phyloP scores from a whole-genome alignment of 495 filamentous ascomycete genomes.

The Penicillium samsonianum region DNA sequence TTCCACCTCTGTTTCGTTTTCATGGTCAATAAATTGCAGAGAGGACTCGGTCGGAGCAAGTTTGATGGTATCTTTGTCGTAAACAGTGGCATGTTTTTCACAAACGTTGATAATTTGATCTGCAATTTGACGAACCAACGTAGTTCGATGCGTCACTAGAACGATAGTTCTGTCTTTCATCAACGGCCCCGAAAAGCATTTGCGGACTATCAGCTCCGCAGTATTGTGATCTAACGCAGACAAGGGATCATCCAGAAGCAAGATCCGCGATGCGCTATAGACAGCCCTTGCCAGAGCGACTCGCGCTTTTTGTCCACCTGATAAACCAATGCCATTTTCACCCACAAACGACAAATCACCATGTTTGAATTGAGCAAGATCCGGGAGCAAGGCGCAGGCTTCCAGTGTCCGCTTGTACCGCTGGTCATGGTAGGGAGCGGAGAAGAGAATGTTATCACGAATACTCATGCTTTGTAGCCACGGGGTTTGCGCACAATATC shows the following conservation, averaged over 20 bases:
- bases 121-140: constrained; percentile 65
- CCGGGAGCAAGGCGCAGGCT: constrained; percentile 63
- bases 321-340: constrained; percentile 67
- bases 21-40: constrained; percentile 25
- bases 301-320: constrained; percentile 70
- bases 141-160: constrained; percentile 77
- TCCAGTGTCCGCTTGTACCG: constrained; percentile 61
- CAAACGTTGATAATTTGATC: constrained; percentile 67
- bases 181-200: constrained; percentile 65
- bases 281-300: constrained; percentile 69
- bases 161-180: constrained; percentile 62
- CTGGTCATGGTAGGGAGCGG: constrained; percentile 63
- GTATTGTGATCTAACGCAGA: constrained; percentile 74
- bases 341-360: constrained; percentile 72
- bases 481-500: constrained; percentile 82
- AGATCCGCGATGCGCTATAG: constrained; percentile 63
- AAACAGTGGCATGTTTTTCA: constrained; percentile 52
- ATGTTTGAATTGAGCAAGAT: constrained; percentile 63
- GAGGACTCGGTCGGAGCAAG: constrained; percentile 21
- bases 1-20: constrained; percentile 41
- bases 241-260: constrained; percentile 71
- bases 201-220: constrained; percentile 68
- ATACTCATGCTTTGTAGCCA: constrained; percentile 93
- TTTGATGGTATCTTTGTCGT: constrained; percentile 40
- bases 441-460: constrained; percentile 81